phyloP scores from a whole-genome alignment of 768 basidiomycete genomes.

The Sutorius australiensis region DNA sequence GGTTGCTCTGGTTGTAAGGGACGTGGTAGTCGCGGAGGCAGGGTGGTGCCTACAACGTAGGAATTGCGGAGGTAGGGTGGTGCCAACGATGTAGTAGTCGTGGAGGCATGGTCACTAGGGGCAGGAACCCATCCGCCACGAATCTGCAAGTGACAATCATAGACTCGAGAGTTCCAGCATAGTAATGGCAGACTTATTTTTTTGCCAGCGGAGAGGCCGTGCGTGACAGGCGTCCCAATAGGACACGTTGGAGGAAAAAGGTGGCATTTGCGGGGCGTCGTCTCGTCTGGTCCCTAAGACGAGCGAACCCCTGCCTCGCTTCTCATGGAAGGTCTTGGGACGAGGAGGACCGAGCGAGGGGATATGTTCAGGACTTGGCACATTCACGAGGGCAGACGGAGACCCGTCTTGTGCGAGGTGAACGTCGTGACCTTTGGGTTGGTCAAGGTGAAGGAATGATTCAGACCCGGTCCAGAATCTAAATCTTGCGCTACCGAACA shows the following conservation, averaged over 20 bases:
- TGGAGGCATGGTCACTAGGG: too few species aligned
- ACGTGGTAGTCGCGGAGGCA: too few species aligned
- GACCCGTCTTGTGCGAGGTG: slow-evolving; percentile 46
- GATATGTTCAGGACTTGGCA: slow-evolving; percentile 75
- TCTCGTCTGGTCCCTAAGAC: slow-evolving; percentile 49
- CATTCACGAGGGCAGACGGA: slow-evolving; percentile 50
- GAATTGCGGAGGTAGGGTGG: too few species aligned
- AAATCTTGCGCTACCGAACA: background rate
- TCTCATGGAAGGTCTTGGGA: slow-evolving; percentile 35
- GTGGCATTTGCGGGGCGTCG: too few species aligned
- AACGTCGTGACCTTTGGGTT: slow-evolving; percentile 64
- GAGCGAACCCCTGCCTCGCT: slow-evolving; percentile 34
- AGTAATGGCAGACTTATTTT: background rate
- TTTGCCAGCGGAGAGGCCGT: background rate
- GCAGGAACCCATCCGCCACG: background rate
- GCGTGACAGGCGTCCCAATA: slow-evolving; percentile 7
- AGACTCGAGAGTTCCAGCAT: background rate
- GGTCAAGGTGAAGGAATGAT: slow-evolving; percentile 7
- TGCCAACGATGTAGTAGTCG: too few species aligned
- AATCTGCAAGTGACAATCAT: background rate
- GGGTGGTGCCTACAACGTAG: too few species aligned
- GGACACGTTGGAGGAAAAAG: too few species aligned
- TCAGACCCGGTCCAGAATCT: background rate
- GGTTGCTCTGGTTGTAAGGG: background rate
- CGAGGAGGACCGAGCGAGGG: slow-evolving; percentile 44